These are phyloP conservation scores for Eucalyptus pauciflora DNA, from an alignment of 345 rosid genomes.

Conservation along the genomic window DNA sequence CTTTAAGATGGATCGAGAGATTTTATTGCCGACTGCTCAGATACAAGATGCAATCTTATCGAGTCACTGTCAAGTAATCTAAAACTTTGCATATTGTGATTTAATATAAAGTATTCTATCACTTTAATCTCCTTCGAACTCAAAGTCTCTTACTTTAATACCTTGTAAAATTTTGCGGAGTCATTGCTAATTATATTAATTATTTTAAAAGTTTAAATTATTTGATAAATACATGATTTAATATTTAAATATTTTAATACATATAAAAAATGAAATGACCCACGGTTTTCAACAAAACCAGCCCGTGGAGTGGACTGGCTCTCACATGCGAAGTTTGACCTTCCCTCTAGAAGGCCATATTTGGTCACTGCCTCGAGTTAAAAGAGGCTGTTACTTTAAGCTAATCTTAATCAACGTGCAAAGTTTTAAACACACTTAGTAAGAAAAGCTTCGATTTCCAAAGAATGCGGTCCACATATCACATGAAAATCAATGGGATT, in stretches of 20 bases:
- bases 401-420: not conserved
- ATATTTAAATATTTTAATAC: not conserved
- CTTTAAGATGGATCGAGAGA: not conserved
- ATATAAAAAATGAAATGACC: not conserved
- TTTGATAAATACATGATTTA: not conserved
- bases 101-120: not conserved
- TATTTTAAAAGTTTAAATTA: not conserved
- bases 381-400: not conserved
- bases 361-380: not conserved
- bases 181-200: not conserved
- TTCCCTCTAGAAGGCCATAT: not conserved
- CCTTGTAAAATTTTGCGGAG: not conserved
- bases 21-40: fast-evolving
- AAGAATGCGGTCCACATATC: not conserved
- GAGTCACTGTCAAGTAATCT: not conserved
- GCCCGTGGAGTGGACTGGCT: not conserved
- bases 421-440: not conserved
- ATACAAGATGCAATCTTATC: not conserved
- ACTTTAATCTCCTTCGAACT: not conserved
- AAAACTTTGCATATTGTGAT: not conserved
- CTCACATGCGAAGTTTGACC: not conserved
- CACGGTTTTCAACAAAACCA: not conserved
- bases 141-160: not conserved
- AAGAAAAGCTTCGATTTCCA: not conserved
- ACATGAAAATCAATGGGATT: not conserved